phyloP scores from a whole-genome alignment of 2,329 filamentous ascomycete species.

The Orbilia oligospora region DNA sequence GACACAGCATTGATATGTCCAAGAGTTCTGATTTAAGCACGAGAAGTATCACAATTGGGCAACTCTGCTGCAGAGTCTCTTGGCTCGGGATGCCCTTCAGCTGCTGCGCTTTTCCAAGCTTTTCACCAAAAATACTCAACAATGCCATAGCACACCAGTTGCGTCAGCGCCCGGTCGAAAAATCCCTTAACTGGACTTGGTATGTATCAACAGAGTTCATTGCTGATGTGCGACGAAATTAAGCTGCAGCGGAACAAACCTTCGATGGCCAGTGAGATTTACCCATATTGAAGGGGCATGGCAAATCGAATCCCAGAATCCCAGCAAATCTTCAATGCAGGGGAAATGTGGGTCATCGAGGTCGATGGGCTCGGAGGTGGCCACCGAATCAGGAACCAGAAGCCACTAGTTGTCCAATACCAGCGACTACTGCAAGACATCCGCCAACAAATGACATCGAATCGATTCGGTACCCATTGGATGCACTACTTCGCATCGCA shows the following conservation, averaged over 20 bases:
- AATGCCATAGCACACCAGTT: slow-evolving; percentile 54
- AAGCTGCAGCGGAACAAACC: slow-evolving; percentile 43
- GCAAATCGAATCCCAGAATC: slow-evolving; percentile 48
- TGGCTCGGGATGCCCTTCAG: slow-evolving; percentile 34
- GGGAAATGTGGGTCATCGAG: slow-evolving; percentile 58
- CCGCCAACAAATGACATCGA: slow-evolving; percentile 41
- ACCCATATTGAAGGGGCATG: slow-evolving; percentile 58
- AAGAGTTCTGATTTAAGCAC: slow-evolving; percentile 5
- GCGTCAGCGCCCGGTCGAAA: slow-evolving; percentile 46
- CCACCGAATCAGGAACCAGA: slow-evolving; percentile 60
- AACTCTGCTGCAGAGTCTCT: slow-evolving; percentile 32
- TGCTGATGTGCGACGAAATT: slow-evolving; percentile 52
- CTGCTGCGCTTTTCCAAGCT: slow-evolving; percentile 43
- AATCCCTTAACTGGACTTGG: slow-evolving; percentile 22
- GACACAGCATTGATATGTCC: slow-evolving; percentile 20
- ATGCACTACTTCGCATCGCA: slow-evolving; percentile 43
- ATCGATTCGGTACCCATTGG: slow-evolving; percentile 42
- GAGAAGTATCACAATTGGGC: slow-evolving; percentile 43
- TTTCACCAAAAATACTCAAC: slow-evolving; percentile 24
- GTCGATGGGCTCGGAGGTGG: slow-evolving; percentile 48
- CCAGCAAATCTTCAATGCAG: slow-evolving; percentile 53
- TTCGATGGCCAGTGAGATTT: slow-evolving; percentile 58
- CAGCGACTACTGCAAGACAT: slow-evolving; percentile 53
- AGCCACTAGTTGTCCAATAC: slow-evolving; percentile 32
- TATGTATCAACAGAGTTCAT: slow-evolving; percentile 33